These are phyloP conservation scores for Gynochthodes officinalis DNA, from an alignment of 257 asterid species.

Conservation along the genomic window DNA sequence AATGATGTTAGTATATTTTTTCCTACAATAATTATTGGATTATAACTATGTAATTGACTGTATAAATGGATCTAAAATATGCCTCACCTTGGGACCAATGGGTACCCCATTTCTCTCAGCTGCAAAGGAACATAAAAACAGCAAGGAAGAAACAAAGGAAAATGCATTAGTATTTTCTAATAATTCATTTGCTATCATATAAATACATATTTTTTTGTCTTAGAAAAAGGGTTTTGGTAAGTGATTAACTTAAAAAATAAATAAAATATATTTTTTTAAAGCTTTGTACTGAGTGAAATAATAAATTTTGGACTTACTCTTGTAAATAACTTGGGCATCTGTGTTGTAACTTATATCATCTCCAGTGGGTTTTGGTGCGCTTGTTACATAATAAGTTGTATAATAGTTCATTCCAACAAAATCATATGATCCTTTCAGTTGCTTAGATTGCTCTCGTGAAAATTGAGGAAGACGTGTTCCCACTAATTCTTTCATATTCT, in stretches of 20 bases:
- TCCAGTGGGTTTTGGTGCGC: not conserved
- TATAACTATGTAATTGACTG: constrained; percentile 14
- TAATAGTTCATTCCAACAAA: constrained; percentile 22
- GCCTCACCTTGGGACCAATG: constrained; percentile 3
- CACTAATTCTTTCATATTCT: constrained; percentile 7
- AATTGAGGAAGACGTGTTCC: constrained; percentile 19
- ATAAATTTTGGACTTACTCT: not conserved
- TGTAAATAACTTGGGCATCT: constrained; percentile 7
- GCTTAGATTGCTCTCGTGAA: constrained; percentile 3
- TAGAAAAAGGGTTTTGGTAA: too few species aligned
- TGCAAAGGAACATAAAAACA: not conserved
- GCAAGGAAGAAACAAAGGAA: too few species aligned
- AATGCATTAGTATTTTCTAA: not conserved
- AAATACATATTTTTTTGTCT: too few species aligned
- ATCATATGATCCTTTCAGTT: constrained; percentile 20
- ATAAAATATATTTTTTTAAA: not conserved
- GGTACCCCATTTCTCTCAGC: constrained; percentile 5
- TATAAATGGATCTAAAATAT: not conserved
- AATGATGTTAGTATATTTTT: too few species aligned
- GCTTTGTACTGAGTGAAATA: not conserved
- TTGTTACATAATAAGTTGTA: constrained; percentile 5
- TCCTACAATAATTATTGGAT: too few species aligned
- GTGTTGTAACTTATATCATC: not conserved
- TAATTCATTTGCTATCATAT: not conserved
- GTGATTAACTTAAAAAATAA: too few species aligned